phyloP scores from a whole-genome alignment of 2,329 filamentous ascomycete genomes.

The Ophidiomyces ophidiicola region DNA sequence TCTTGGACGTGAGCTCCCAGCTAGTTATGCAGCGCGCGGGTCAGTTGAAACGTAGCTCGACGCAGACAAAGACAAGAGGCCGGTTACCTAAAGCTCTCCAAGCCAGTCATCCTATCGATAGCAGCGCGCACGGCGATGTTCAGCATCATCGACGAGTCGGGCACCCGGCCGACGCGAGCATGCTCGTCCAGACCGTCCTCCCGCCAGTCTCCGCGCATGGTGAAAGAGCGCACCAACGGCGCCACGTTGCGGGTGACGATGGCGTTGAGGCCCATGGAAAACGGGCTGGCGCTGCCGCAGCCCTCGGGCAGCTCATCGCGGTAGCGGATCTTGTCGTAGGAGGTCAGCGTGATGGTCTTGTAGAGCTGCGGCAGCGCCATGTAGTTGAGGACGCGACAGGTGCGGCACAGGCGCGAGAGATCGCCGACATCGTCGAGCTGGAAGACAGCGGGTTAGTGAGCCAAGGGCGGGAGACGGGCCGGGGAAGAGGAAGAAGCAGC shows the following conservation, averaged over 20 bases:
- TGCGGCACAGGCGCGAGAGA: constrained; percentile 47
- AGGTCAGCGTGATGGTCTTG: constrained; percentile 43
- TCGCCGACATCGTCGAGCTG: constrained; percentile 48
- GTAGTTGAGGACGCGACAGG: constrained; percentile 51
- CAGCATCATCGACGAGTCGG: constrained; percentile 53
- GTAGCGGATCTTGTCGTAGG: constrained; percentile 48
- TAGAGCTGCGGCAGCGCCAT: constrained; percentile 53
- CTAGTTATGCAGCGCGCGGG: constrained; percentile 21
- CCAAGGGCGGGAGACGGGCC: neutral
- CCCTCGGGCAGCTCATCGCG: constrained; percentile 47
- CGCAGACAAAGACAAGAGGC: neutral
- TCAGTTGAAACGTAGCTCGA: neutral
- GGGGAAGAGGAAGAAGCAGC: neutral
- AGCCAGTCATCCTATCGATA: constrained; percentile 45
- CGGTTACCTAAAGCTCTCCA: constrained; percentile 42
- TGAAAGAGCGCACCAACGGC: constrained; percentile 41
- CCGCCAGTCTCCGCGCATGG: constrained; percentile 45
- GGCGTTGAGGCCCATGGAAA: constrained; percentile 51
- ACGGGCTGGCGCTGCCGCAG: constrained; percentile 50
- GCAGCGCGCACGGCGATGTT: constrained; percentile 49
- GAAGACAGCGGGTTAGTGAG: constrained; percentile 11
- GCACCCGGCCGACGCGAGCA: constrained; percentile 44
- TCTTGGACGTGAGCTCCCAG: constrained; percentile 51
- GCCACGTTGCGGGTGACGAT: constrained; percentile 46
- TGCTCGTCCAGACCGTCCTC: constrained; percentile 48